Base-by-base conservation (phyloP, 176 grass and related monocot genomes). In the Aegilops sharonensis region DNA sequence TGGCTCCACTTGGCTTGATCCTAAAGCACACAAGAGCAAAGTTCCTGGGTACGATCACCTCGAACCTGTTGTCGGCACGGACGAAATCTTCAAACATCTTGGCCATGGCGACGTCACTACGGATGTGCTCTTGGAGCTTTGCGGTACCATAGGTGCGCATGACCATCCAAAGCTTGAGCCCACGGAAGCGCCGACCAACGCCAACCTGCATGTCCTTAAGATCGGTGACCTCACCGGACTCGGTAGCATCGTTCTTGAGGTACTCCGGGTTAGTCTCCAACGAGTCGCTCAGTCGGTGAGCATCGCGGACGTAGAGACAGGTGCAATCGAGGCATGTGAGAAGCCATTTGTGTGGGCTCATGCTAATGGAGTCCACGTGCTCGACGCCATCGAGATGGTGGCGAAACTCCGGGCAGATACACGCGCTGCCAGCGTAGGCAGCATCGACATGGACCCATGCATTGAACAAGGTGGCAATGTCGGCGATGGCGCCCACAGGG, bases 91-190 rank as follows among this genome's bases (percentile, higher is more conserved):
- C 70, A 12, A 73, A 73, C 37, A 73, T 73, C 70, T 45, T 73
- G 0, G 70, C 70, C 70, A 73, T 73, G 70, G 70, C 70, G 2
- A 73, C 70, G n/a, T 73, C 70, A 2, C 70, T 73, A 2, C 39
- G 70, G n/a, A 73, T 73, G 70, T 73, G 70, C 2, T 45, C 70
- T 40, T 73, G 70, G 39, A 73, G 70, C 39, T 73, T 73, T 39
- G 39, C 39, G 39, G 70, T 73, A 40, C 70, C 70, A 12, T 73
- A 73, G 5, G 70, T 73, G 39, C 70, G 70, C 70, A 73, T 73
- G 70, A 73, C 70, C 70, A 73, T 73, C 70, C 70, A 73, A 11
- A 73, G 70, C 70, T 73, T 73, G 37, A 73, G 70, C 39, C 70
- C 70, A 25, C 70, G 70, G 70, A 73, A 73, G 37, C 70, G 70